Evolutionary conservation across 441 rosid species (phyloP).

Genomic region (Adansonia gregorii): DNA sequence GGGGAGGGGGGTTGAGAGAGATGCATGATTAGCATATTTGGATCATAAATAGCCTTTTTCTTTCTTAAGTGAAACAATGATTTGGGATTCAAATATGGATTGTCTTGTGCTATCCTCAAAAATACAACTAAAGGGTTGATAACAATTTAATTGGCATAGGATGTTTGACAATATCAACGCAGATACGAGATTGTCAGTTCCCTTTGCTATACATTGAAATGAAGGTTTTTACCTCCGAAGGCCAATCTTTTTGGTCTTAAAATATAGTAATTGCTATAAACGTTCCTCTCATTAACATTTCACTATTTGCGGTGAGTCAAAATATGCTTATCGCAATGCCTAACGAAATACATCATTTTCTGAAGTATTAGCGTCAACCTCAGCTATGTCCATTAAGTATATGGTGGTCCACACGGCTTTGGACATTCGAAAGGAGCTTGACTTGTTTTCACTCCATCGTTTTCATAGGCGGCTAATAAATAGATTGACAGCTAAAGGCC

Average conservation of each 20-base stretch:
- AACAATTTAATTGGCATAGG: neutral
- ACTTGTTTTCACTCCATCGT: too few species aligned
- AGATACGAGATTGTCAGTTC: too few species aligned
- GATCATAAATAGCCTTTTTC: too few species aligned
- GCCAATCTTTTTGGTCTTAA: too few species aligned
- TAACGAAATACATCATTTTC: neutral
- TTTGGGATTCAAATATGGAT: too few species aligned
- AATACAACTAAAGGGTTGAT: too few species aligned
- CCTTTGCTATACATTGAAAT: neutral
- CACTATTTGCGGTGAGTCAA: neutral
- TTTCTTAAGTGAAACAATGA: too few species aligned
- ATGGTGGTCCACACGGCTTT: slow-evolving; percentile 12
- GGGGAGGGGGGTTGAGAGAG: too few species aligned
- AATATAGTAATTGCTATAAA: too few species aligned
- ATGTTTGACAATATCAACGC: neutral
- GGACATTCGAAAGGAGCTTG: neutral
- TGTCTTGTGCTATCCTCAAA: too few species aligned
- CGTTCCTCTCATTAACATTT: neutral
- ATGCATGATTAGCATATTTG: too few species aligned
- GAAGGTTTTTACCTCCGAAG: neutral
- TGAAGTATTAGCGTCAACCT: too few species aligned
- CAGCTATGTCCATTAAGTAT: neutral
- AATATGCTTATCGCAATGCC: neutral
- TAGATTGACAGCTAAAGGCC: neutral
- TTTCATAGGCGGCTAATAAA: neutral